Conservation (phyloP, 2,329 filamentous ascomycete genomes). For the Chaetomiaceae sp. region DNA sequence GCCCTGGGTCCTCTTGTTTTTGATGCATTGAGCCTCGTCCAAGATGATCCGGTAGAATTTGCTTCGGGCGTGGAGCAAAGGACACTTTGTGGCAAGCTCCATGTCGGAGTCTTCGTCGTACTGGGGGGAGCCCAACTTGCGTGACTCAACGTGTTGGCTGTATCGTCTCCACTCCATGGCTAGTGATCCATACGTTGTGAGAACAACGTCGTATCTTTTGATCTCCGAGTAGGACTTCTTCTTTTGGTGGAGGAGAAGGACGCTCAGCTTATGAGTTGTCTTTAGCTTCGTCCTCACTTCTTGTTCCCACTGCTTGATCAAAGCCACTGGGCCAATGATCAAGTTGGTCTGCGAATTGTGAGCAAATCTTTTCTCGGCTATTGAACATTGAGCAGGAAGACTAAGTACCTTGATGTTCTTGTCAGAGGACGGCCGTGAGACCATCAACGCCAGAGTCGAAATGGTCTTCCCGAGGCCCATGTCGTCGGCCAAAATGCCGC, state of each 20-base stretch:
- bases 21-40: slow-evolving; percentile 77
- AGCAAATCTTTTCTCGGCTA: neutral
- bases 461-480: slow-evolving; percentile 86
- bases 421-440: slow-evolving; percentile 57
- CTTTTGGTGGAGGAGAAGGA: slow-evolving; percentile 61
- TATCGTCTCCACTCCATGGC: slow-evolving; percentile 60
- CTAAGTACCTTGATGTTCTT: slow-evolving; percentile 35
- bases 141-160: slow-evolving; percentile 46
- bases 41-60: slow-evolving; percentile 66
- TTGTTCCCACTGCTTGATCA: slow-evolving; percentile 78
- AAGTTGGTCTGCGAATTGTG: slow-evolving; percentile 54
- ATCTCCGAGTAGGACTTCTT: slow-evolving; percentile 57
- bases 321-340: slow-evolving; percentile 71
- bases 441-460: slow-evolving; percentile 71
- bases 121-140: slow-evolving; percentile 33
- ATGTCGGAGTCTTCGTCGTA: slow-evolving; percentile 28
- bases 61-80: slow-evolving; percentile 53
- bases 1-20: slow-evolving; percentile 60
- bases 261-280: slow-evolving; percentile 49
- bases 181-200: slow-evolving; percentile 73
- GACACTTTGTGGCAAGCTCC: slow-evolving; percentile 37
- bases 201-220: slow-evolving; percentile 62
- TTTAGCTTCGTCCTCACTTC: slow-evolving; percentile 70
- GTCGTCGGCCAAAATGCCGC: slow-evolving; percentile 71
- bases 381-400: neutral